Conservation (phyloP, 1,284 basidiomycete species). For the Cutaneotrichosporon mucoides region DNA sequence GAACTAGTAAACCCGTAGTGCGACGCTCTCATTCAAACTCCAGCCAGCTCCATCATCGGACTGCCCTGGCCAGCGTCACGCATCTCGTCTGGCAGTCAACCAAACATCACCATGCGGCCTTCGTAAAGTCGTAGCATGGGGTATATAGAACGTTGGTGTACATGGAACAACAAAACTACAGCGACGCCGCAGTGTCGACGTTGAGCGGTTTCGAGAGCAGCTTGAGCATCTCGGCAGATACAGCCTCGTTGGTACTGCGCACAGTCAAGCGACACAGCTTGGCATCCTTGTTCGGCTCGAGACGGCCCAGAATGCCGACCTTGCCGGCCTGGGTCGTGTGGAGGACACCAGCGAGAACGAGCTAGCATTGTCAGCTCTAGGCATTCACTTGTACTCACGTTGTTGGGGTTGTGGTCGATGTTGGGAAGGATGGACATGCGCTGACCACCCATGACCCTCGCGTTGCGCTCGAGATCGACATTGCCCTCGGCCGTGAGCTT, state of each 20-base stretch:
- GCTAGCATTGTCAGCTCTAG: no score
- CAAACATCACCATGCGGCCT: no score
- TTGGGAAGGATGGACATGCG: constrained; percentile 71
- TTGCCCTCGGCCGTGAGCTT: constrained; percentile 62
- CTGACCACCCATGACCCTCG: constrained; percentile 71
- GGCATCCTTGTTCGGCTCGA: constrained; percentile 92
- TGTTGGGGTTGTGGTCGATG: constrained; percentile 74
- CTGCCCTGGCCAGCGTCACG: no score
- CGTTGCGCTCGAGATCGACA: constrained; percentile 68
- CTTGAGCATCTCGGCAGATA: constrained; percentile 73
- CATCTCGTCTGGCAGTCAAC: no score
- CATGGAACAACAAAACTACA: constrained; percentile 1
- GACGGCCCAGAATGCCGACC: constrained; percentile 85
- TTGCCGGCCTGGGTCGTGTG: constrained; percentile 84
- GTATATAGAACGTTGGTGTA: background rate
- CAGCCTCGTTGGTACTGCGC: constrained; percentile 89
- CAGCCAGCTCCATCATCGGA: no score
- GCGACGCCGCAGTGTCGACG: constrained; percentile 30
- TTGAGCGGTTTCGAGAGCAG: constrained; percentile 44
- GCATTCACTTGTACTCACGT: no score
- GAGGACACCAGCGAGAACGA: constrained; percentile 88
- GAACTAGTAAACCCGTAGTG: no score
- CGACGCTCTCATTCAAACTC: no score
- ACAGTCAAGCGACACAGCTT: constrained; percentile 93
- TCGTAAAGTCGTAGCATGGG: background rate